Base-by-base conservation (phyloP, 495 filamentous ascomycete species). In the Penicillium pancosmium region DNA sequence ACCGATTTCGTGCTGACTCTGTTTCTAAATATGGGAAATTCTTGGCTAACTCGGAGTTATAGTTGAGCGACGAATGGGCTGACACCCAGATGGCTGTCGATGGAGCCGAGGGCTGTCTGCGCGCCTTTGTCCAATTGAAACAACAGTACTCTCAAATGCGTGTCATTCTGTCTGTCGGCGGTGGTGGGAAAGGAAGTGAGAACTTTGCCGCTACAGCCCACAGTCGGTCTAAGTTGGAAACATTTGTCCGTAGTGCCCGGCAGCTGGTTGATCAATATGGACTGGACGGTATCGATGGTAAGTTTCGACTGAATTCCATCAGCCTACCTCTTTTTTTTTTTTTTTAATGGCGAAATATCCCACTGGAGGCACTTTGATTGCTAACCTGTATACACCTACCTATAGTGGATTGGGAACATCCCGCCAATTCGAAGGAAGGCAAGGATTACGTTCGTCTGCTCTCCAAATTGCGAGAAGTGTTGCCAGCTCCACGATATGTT, bases 401-500 rank as follows among this genome's bases (percentile, higher is more conserved):
- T 54, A 6, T 62, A 95, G 92, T 97, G 65, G 92, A 93, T 65
- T 97, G 92, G 92, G 91, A 96, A 67, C 90, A 95, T 65, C 92
- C 92, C 1, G 80, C 83, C 46, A 80, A 90, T 64, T 62, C 78
- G 2, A 74, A 83, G 41, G 84, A 96, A 68, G 91, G 92, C 21
- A 74, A 75, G 46, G 83, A 92, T 71, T 95, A 92, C 69, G 71
- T 94, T 50, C 77, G 81, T 31, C 79, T 97, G 13, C 81, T 96
- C 12, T 81, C 86, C 6, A 76, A 84, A 4, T 75, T 92, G 53
- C 87, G 92, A 52, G 75, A 84, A 47, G 82, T 82, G 21, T 80
- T 95, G n/a, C 91, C 90, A 33, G 73, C 87, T 40, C 89, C 88
- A 18, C 80, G 78, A 53, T 97, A 89, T 67, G 76, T 91, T 19